These are phyloP conservation scores for Chlamydomonas sp. DNA, from an alignment of 139 green algal species.

Conservation along the genomic window DNA sequence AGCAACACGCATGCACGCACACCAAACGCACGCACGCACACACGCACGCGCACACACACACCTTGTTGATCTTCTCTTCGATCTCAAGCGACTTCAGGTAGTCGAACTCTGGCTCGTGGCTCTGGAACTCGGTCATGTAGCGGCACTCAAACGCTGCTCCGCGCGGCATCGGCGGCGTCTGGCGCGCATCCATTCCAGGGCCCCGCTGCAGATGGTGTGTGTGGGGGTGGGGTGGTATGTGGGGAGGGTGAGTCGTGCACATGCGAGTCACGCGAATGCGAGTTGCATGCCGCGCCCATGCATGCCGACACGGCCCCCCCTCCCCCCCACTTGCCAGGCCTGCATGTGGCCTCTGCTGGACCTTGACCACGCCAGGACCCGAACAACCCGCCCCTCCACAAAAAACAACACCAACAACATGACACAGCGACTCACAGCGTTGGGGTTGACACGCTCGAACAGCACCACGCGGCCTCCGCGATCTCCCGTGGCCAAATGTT, in stretches of 20 bases:
- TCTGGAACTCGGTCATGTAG: constrained; percentile 99
- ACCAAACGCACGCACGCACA: too few relatives aligned
- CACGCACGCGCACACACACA: too few relatives aligned
- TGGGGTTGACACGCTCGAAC: constrained; percentile 76
- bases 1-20: too few relatives aligned
- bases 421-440: constrained; percentile 24
- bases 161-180: constrained; percentile 20
- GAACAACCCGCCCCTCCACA: not conserved
- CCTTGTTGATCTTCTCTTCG: constrained; percentile 99
- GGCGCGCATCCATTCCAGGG: constrained; percentile 38
- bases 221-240: not conserved
- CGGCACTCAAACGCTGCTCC: constrained; percentile 75
- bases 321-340: not conserved
- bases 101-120: constrained; percentile 93
- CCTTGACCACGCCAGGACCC: not conserved
- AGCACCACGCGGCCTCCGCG: constrained; percentile 92
- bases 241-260: not conserved
- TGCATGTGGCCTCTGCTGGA: not conserved
- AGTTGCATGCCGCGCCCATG: not conserved
- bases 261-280: not conserved
- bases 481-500: constrained; percentile 93
- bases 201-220: constrained; percentile 22
- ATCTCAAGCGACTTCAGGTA: constrained; percentile 99
- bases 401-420: not conserved
- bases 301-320: not conserved